Conservation (phyloP, 495 filamentous ascomycete genomes). For the Amniculicola lignicola region DNA sequence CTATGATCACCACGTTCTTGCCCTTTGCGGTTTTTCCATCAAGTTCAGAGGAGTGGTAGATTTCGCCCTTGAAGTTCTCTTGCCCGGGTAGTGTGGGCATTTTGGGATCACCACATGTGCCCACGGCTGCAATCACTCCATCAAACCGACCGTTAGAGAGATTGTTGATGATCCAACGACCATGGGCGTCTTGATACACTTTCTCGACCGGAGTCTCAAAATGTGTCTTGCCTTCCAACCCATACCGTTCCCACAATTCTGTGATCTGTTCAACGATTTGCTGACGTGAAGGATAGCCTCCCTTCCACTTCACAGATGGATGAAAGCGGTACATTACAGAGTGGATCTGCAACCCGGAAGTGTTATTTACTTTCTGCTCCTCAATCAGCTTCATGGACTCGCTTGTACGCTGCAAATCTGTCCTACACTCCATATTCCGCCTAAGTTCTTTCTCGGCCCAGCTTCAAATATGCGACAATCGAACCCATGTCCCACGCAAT, state of each 20-base stretch:
- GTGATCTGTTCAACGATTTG: slow-evolving; percentile 70
- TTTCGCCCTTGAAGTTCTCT: slow-evolving; percentile 35
- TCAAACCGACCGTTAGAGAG: slow-evolving; percentile 66
- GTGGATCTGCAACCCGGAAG: slow-evolving; percentile 77
- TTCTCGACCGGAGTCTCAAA: slow-evolving; percentile 68
- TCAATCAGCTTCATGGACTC: neutral
- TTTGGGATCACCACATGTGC: slow-evolving; percentile 76
- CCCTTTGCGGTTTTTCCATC: slow-evolving; percentile 30
- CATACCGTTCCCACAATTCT: slow-evolving; percentile 71
- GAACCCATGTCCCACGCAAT: slow-evolving; percentile 85
- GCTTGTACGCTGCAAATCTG: too few relatives aligned
- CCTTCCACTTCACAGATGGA: slow-evolving; percentile 69
- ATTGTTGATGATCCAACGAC: slow-evolving; percentile 78
- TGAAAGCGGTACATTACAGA: slow-evolving; percentile 88
- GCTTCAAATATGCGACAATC: slow-evolving; percentile 77
- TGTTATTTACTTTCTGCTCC: slow-evolving; percentile 71
- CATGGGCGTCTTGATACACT: slow-evolving; percentile 63
- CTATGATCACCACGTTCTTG: slow-evolving; percentile 37
- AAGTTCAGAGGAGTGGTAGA: slow-evolving; percentile 37
- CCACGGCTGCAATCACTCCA: slow-evolving; percentile 71
- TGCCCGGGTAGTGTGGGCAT: slow-evolving; percentile 50
- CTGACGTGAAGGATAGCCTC: slow-evolving; percentile 69
- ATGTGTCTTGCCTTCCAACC: slow-evolving; percentile 63
- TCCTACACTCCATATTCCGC: slow-evolving; percentile 82
- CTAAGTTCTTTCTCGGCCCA: slow-evolving; percentile 58